Percentiles rank a stretch among this genome's conserved stretches.
phyloP scores from a whole-genome alignment of 306 rosid genomes.

The Trifolium dubium region DNA sequence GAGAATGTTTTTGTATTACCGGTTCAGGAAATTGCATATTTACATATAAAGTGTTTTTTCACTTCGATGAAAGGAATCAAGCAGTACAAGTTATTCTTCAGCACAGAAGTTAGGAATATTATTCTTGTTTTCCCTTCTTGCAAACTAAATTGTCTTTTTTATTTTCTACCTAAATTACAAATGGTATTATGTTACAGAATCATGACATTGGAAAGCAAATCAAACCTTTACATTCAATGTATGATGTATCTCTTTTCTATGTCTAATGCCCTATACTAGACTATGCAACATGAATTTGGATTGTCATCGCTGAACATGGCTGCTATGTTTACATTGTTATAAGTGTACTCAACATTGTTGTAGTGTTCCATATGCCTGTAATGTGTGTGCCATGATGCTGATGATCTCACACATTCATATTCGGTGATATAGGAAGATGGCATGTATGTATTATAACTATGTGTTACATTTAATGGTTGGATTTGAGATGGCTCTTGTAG shows the following conservation, averaged over 20 bases:
- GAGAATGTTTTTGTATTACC: not conserved
- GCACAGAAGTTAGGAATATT: constrained; percentile 57
- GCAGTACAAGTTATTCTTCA: constrained; percentile 47
- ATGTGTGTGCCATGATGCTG: constrained; percentile 52
- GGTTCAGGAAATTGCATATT: not conserved
- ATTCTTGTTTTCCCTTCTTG: constrained; percentile 45
- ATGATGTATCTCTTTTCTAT: not conserved
- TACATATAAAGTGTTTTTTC: not conserved
- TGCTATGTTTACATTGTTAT: constrained; percentile 54
- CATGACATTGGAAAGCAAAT: constrained; percentile 30
- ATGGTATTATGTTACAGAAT: constrained; percentile 15
- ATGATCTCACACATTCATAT: constrained; percentile 62
- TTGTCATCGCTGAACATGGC: constrained; percentile 92
- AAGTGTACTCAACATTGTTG: constrained; percentile 51
- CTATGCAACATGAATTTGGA: constrained; percentile 86
- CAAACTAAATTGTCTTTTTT: constrained; percentile 32
- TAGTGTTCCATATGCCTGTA: constrained; percentile 53
- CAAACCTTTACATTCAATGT: constrained; percentile 26
- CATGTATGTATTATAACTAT: constrained; percentile 67
- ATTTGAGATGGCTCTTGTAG: constrained; percentile 34
- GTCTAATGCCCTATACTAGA: constrained; percentile 47
- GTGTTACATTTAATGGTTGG: constrained; percentile 53
- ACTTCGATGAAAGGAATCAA: constrained; percentile 45
- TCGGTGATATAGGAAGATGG: constrained; percentile 69
- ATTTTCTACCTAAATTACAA: constrained; percentile 17